Evolutionary conservation across 2,329 filamentous ascomycete species (phyloP), one percentile per base, ranked within the genome.

Genomic region (Camptophora hylomeconis): DNA sequence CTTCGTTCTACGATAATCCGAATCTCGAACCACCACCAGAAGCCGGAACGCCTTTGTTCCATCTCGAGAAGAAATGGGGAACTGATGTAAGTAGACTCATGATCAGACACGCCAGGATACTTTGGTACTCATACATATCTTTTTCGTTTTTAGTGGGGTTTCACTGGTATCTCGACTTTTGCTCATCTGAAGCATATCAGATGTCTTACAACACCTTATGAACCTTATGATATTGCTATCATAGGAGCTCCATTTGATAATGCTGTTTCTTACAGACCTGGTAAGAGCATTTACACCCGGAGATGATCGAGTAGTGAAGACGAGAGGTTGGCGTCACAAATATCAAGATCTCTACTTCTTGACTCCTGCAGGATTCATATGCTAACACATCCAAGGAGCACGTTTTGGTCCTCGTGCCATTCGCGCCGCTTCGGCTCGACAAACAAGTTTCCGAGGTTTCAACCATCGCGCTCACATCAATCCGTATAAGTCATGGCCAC

Each of bases 391-490:
- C 17, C 9, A 31, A 57, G 58, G 77, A 20, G 79, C 79, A 10
- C 72, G 86, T 6, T 93, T 93, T 49, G 86, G 86, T 0, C 86
- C 86, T 18, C 73, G 82, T 24, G 81, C 82, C 22, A 93, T 94
- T 47, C 77, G 86, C 32, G 75, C 80, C 20, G 84, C 82, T 21
- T 87, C 81, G 17, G 67, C 76, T 5, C 74, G 84, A 12, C 84
- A 93, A 56, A 82, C 78, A 9, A 68, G 74, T 3, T 81, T 79
- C 52, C 72, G 82, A 22, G 79, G 78, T 48, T 84, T 80, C 67
- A 93, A 93, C 55, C 71, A 79, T 2, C 74, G 83, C 13, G 83
- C 82, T 2, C 68, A 67, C 20, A 67, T 93, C 41, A 94, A 93
- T 53, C 83, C 86, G 0, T 93, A 89, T 57, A 61, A 63, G 21